These are phyloP conservation scores for Monilinia vaccinii-corymbosi DNA, from an alignment of 2,329 filamentous ascomycete species.

Conservation along the genomic window DNA sequence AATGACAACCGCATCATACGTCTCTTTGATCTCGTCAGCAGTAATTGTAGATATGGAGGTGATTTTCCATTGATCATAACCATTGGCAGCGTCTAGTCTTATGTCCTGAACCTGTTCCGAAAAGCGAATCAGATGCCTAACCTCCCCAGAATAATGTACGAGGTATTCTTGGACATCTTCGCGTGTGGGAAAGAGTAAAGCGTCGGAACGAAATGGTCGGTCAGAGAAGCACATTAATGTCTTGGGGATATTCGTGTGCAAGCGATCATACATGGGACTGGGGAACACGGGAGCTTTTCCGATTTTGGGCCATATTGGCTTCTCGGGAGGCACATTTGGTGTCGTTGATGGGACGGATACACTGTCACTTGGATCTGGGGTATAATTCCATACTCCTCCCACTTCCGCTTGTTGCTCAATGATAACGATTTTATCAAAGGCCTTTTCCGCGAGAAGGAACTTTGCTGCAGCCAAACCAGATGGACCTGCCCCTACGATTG, in stretches of 20 bases:
- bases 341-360: conserved; percentile 59
- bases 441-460: conserved; percentile 65
- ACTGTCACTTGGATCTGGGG: conserved; percentile 37
- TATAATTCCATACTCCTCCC: conserved; percentile 84
- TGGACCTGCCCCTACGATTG: conserved; percentile 76
- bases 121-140: conserved; percentile 60
- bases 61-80: conserved; percentile 47
- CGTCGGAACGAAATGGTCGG: conserved; percentile 50
- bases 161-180: conserved; percentile 66
- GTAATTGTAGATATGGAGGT: conserved; percentile 22
- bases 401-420: conserved; percentile 72
- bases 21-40: conserved; percentile 13
- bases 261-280: conserved; percentile 72
- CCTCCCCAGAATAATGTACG: conserved; percentile 53
- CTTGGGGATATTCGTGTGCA: conserved; percentile 83
- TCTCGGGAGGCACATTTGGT: conserved; percentile 52
- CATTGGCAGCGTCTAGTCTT: conserved; percentile 24
- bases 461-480: conserved; percentile 71
- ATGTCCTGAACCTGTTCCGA: conserved; percentile 60
- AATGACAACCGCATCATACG: conserved; percentile 64
- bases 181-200: conserved; percentile 67
- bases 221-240: conserved; percentile 74
- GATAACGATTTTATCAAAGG: conserved; percentile 61
- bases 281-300: conserved; percentile 48
- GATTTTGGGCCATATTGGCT: conserved; percentile 43